Evolutionary conservation across 805 yeast species (phyloP).

Genomic region (Spathaspora passalidarum): DNA sequence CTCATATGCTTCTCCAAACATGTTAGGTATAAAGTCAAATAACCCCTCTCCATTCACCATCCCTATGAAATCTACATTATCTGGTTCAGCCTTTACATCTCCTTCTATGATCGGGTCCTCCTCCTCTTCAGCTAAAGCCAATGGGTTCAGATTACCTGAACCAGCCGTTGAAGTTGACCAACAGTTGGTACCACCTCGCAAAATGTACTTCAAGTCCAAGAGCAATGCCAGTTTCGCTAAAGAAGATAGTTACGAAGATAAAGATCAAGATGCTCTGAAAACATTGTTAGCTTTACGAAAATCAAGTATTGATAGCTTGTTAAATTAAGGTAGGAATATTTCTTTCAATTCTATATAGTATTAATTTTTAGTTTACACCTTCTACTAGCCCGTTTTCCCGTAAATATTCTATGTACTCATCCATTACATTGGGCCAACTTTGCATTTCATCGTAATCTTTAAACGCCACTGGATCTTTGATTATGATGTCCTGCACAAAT

Average conservation of each 20-base stretch:
- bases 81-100: constrained; percentile 5
- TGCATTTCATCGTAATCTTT: constrained; percentile 69
- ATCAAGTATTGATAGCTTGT: constrained; percentile 39
- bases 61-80: constrained; percentile 20
- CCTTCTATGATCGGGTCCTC: not conserved
- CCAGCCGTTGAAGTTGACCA: constrained; percentile 28
- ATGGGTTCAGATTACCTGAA: constrained; percentile 35
- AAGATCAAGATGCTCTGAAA: constrained; percentile 35
- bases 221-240: constrained; percentile 19
- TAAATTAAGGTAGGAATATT: constrained; percentile 21
- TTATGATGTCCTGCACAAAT: constrained; percentile 51
- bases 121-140: constrained; percentile 2
- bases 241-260: constrained; percentile 14
- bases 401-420: constrained; percentile 70
- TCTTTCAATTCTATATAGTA: constrained; percentile 1
- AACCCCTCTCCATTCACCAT: constrained; percentile 22
- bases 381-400: constrained; percentile 20
- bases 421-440: constrained; percentile 92
- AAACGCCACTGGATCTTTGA: constrained; percentile 47
- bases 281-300: constrained; percentile 38
- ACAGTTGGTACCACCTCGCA: constrained; percentile 24
- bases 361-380: not conserved
- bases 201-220: constrained; percentile 28
- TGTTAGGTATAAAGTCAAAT: constrained; percentile 11
- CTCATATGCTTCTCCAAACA: constrained; percentile 22